A percentile compares a stretch with the other conserved stretches of the same genome.
phyloP scores from a whole-genome alignment of 2,329 filamentous ascomycete species.

The Arachnomyces sp. region DNA sequence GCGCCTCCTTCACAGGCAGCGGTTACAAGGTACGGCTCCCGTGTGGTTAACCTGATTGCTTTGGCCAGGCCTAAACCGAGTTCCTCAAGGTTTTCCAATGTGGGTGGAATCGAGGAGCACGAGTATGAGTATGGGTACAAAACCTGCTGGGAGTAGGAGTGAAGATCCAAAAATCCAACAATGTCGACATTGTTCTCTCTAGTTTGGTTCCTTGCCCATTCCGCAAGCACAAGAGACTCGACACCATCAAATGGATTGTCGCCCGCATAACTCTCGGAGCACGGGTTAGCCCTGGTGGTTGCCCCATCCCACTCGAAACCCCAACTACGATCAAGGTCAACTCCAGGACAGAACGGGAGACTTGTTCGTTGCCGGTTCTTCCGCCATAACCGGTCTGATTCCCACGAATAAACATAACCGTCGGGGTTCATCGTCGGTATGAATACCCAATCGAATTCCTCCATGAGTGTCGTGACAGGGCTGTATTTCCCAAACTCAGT shows the following conservation, averaged over 20 bases:
- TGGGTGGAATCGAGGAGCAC: conserved; percentile 68
- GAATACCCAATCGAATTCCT: conserved; percentile 80
- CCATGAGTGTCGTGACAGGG: conserved; percentile 65
- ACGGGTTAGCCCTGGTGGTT: conserved; percentile 63
- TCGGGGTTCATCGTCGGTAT: conserved; percentile 87
- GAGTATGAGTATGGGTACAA: conserved; percentile 87
- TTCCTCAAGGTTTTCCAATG: conserved; percentile 85
- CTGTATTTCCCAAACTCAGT: conserved; percentile 67
- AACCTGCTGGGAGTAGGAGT: conserved; percentile 92
- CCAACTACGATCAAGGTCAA: conserved; percentile 85
- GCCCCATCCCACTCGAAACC: conserved; percentile 73
- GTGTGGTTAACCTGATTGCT: conserved; percentile 71
- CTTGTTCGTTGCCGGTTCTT: conserved; percentile 78
- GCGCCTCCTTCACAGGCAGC: conserved; percentile 76
- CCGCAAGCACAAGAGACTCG: conserved; percentile 65
- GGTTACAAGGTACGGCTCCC: conserved; percentile 65
- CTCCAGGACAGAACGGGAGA: conserved; percentile 72
- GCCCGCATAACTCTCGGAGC: conserved; percentile 83
- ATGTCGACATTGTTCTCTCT: conserved; percentile 63
- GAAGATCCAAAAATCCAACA: conserved; percentile 79
- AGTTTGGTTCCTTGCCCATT: conserved; percentile 77
- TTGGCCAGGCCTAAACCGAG: conserved; percentile 81
- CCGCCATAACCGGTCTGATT: conserved; percentile 83
- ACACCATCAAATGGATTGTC: conserved; percentile 72
- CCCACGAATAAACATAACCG: conserved; percentile 90